Evolutionary conservation across 306 rosid species (phyloP), one percentile per base, ranked within the genome.

Genomic region (Prunus kanzakura): DNA sequence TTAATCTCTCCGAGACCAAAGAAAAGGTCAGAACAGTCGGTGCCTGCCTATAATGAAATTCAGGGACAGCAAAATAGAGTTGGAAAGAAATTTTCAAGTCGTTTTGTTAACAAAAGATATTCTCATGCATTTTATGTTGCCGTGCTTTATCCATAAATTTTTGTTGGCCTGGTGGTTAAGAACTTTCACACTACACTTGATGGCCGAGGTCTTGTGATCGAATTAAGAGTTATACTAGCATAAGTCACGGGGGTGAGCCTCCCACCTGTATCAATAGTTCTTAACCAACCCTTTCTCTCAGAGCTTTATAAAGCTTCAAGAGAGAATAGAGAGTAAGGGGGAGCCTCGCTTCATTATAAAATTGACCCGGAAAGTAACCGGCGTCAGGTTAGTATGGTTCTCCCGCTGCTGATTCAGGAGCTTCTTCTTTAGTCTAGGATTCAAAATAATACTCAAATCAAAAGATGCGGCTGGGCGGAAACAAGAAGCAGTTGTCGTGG

Each of bases 1-100:
- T 78, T 16, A 14, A 3, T 46, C 9, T 43, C 29, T 16, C 85
- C 67, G 75, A 75, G 84, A 71, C 81, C 80, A 75, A 79, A 67
- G 62, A 67, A 78, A 72, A 22, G 23, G 29, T 19, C 57, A 52
- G 50, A 54, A 71, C 74, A 30, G n/a, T 35, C 4, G 43, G 43
- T 49, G 13, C 18, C 25, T n/a, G 55, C 19, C 64, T 35, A 23
- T 50, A 15, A 6, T 51, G 29, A 64, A 64, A 64, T 9, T 35
- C 49, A 11, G 49, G 62, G 62, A 56, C 62, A 20, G 62, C 62
- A 64, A 1, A 0, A 11, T 54, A 8, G 64, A 71, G 65, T 35
- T 71, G 64, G 64, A 55, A 12, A 30, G n/a, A 32, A 54, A 52
- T 23, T 45, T 60, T 45, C 47, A 16, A 2, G 25, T 45, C 58